phyloP scores from a whole-genome alignment of 2,329 filamentous ascomycete species.

The Monilinia vaccinii-corymbosi region DNA sequence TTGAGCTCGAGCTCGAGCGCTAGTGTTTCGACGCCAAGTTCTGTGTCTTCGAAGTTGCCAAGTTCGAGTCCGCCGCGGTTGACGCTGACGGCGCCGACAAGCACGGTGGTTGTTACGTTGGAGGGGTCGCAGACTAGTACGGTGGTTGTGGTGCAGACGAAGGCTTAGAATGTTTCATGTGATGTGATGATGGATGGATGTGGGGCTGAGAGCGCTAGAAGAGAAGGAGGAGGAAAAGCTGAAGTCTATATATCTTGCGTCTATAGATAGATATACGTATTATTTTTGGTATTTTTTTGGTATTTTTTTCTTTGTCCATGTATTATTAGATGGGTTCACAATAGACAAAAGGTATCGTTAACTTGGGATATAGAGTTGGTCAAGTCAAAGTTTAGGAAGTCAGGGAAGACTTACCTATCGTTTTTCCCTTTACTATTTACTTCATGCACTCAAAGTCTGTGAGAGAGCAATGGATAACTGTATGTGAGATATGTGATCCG shows the following conservation, averaged over 20 bases:
- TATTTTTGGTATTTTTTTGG: not conserved
- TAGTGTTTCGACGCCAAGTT: not conserved
- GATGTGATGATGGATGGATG: not conserved
- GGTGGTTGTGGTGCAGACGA: not conserved
- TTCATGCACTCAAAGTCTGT: too few relatives aligned
- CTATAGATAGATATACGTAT: not conserved
- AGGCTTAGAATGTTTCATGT: not conserved
- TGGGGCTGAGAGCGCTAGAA: too few relatives aligned
- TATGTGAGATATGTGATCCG: too few relatives aligned
- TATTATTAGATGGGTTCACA: not conserved
- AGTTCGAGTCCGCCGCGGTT: not conserved
- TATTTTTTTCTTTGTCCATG: not conserved
- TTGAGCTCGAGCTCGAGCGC: not conserved
- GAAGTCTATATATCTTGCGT: not conserved
- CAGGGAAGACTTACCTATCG: too few relatives aligned
- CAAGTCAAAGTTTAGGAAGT: too few relatives aligned
- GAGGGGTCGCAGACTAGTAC: not conserved
- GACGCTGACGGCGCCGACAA: not conserved
- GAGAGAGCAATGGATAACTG: too few relatives aligned
- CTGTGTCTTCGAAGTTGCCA: not conserved
- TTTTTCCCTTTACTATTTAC: too few relatives aligned
- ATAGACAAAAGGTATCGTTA: not conserved
- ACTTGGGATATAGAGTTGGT: too few relatives aligned
- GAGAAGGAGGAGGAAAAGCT: too few relatives aligned
- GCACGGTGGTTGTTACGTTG: slow-evolving; percentile 3